phyloP scores from a whole-genome alignment of 495 filamentous ascomycete genomes.

The Aspergillus cristatus region DNA sequence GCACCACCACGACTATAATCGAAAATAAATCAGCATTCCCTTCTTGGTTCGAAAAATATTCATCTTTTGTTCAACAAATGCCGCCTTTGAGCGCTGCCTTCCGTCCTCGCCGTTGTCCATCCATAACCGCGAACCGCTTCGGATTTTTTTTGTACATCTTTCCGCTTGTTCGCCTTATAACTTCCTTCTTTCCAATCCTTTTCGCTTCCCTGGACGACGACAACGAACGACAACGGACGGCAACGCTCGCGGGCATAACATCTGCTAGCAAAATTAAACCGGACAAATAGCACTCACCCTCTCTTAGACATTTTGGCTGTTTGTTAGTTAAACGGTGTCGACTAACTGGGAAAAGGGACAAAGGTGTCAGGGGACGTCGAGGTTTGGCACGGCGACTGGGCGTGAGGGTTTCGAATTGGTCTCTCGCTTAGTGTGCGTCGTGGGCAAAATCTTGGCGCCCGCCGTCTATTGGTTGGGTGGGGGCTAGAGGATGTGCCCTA shows the following conservation, averaged over 20 bases:
- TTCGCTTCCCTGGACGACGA: not conserved
- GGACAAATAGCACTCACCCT: too few relatives aligned
- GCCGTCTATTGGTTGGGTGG: conserved; percentile 17
- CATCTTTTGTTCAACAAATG: conserved; percentile 2
- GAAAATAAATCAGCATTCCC: conserved; percentile 18
- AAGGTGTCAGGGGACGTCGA: conserved; percentile 16
- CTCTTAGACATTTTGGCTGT: conserved; percentile 49
- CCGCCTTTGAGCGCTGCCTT: not conserved
- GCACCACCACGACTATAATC: conserved; percentile 66
- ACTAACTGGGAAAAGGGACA: conserved; percentile 30
- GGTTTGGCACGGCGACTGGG: conserved; percentile 6
- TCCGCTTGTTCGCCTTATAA: not conserved
- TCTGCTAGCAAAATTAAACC: too few relatives aligned
- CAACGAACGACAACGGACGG: too few relatives aligned
- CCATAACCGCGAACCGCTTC: too few relatives aligned
- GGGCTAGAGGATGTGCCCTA: conserved; percentile 24
- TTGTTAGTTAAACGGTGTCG: conserved; percentile 35
- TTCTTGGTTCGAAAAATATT: conserved; percentile 1
- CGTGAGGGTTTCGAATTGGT: conserved; percentile 24
- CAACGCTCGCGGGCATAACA: too few relatives aligned
- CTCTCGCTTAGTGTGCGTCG: conserved; percentile 42
- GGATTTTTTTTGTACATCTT: not conserved
- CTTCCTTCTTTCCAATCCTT: not conserved
- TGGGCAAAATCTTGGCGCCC: conserved; percentile 37
- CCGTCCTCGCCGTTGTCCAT: not conserved